Conservation (phyloP, 2,329 filamentous ascomycete genomes). For the Colletotrichum truncatum region DNA sequence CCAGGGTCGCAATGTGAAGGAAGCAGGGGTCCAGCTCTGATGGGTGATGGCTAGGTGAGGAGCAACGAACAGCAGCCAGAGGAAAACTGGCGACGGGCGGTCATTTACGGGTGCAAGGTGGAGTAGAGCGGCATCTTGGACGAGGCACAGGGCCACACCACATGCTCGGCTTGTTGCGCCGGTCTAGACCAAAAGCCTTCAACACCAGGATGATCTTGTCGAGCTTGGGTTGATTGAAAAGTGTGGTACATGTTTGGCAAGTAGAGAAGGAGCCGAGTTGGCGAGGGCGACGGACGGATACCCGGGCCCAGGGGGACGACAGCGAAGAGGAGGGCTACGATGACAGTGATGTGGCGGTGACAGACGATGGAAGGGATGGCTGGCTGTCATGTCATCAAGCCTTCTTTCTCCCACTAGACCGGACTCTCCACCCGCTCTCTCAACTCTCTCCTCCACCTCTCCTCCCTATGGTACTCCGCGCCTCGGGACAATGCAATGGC, state of each 20-base stretch:
- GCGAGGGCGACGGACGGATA: neutral
- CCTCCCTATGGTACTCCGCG: neutral
- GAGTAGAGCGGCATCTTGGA: slow-evolving; percentile 14
- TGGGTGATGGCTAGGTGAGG: slow-evolving; percentile 21
- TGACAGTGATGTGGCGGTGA: slow-evolving; percentile 17
- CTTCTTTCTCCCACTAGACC: slow-evolving; percentile 14
- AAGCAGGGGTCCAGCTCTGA: slow-evolving; percentile 20
- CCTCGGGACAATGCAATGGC: slow-evolving; percentile 14
- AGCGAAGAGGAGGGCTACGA: slow-evolving; percentile 1
- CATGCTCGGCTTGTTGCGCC: slow-evolving; percentile 14
- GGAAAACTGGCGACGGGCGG: slow-evolving; percentile 28
- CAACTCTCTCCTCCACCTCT: slow-evolving; percentile 12
- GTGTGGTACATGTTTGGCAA: neutral
- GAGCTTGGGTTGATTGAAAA: neutral
- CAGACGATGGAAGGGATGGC: slow-evolving; percentile 1
- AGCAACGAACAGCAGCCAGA: slow-evolving; percentile 14
- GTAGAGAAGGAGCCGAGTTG: neutral
- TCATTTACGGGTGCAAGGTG: slow-evolving; percentile 25
- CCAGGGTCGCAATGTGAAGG: slow-evolving; percentile 29
- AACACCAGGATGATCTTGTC: slow-evolving; percentile 22
- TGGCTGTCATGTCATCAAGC: slow-evolving; percentile 19
- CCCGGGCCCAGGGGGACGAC: neutral
- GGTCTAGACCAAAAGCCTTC: slow-evolving; percentile 18
- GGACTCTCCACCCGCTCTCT: neutral
- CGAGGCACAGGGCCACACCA: slow-evolving; percentile 21